These are phyloP conservation scores for Citrullus colocynthis DNA, from an alignment of 306 rosid species.

Conservation along the genomic window DNA sequence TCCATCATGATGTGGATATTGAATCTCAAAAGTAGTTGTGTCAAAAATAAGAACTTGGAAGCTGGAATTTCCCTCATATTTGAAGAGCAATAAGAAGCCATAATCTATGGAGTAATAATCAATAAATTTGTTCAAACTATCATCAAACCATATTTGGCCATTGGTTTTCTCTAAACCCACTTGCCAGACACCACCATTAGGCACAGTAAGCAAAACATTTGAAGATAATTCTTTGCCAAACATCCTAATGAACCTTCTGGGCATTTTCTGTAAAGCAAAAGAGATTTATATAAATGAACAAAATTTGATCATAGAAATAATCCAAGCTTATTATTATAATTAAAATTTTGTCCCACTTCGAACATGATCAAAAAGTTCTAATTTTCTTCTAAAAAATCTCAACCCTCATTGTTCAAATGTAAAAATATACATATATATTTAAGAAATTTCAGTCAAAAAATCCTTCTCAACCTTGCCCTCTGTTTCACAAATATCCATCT, in stretches of 20 bases:
- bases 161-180: conserved; percentile 9
- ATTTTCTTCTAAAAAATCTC: not conserved
- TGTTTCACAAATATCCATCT: no score
- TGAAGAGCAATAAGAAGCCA: conserved; percentile 13
- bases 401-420: no score
- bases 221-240: conserved; percentile 5
- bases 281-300: not conserved
- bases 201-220: not conserved
- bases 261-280: conserved; percentile 6
- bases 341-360: not conserved
- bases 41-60: conserved; percentile 15
- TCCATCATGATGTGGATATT: conserved; percentile 11
- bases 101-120: conserved; percentile 4
- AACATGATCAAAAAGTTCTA: not conserved
- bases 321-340: not conserved
- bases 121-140: conserved; percentile 9
- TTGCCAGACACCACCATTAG: conserved; percentile 13
- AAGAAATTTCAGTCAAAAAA: no score
- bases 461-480: no score
- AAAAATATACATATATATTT: no score
- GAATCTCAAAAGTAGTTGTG: conserved; percentile 11
- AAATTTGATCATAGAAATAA: not conserved
- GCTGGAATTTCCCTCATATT: conserved; percentile 12
- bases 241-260: not conserved
- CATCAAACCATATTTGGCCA: not conserved